These are phyloP conservation scores for Daldinia decipiens DNA, from an alignment of 495 filamentous ascomycete species.

Conservation along the genomic window DNA sequence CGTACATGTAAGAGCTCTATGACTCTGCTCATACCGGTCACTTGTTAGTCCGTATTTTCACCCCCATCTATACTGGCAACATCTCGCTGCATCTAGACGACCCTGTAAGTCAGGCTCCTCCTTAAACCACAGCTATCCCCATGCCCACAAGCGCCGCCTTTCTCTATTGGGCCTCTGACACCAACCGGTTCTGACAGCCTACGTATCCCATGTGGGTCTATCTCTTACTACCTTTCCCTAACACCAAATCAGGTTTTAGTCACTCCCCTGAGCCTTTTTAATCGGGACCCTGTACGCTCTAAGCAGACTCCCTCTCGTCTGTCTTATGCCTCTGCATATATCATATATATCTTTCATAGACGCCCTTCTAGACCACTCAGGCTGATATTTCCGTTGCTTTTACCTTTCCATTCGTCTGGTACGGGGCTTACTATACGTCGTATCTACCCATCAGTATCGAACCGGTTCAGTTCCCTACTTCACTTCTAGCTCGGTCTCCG, in stretches of 20 bases:
- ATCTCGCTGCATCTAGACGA: neutral
- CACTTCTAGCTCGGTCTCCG: constrained; percentile 21
- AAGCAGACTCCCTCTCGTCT: constrained; percentile 41
- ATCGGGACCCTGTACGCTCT: constrained; percentile 37
- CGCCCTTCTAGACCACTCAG: constrained; percentile 27
- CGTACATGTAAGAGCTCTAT: constrained; percentile 5
- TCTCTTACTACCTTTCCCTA: constrained; percentile 39
- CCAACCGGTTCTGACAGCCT: constrained; percentile 32
- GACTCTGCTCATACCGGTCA: constrained; percentile 3
- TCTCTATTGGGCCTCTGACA: constrained; percentile 29
- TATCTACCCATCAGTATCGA: constrained; percentile 30
- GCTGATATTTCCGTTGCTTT: constrained; percentile 27
- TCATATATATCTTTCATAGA: constrained; percentile 41
- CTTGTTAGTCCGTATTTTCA: constrained; percentile 8
- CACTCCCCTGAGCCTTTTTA: constrained; percentile 45
- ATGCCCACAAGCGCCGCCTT: constrained; percentile 24
- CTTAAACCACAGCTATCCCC: constrained; percentile 25
- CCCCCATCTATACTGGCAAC: constrained; percentile 9
- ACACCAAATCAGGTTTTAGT: constrained; percentile 45
- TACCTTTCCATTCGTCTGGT: constrained; percentile 37
- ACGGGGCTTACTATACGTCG: constrained; percentile 34
- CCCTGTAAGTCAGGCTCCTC: constrained; percentile 26
- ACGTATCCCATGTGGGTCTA: constrained; percentile 42
- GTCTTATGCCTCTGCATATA: constrained; percentile 38
- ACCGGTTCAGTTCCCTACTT: constrained; percentile 36